These are phyloP conservation scores for Dioszegia crocea DNA, from an alignment of 768 basidiomycete species.

Conservation along the genomic window DNA sequence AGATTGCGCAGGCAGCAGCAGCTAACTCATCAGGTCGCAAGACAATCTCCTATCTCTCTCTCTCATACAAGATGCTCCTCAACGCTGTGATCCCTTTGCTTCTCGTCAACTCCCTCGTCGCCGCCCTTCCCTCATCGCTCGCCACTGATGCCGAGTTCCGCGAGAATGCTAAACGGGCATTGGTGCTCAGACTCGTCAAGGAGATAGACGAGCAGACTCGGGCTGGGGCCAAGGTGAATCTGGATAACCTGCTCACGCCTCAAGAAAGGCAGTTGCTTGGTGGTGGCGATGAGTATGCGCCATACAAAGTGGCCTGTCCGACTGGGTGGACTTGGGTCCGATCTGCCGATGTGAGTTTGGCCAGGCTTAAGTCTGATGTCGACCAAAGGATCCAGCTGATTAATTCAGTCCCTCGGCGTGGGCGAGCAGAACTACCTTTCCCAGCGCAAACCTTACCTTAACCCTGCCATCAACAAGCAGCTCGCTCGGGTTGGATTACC, in stretches of 20 bases:
- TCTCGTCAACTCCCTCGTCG: not conserved
- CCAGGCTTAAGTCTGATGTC: not conserved
- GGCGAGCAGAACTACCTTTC: slow-evolving; percentile 32
- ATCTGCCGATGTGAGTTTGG: slow-evolving; percentile 26
- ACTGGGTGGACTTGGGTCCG: slow-evolving; percentile 37
- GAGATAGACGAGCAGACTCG: slow-evolving; percentile 8
- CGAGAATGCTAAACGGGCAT: not conserved
- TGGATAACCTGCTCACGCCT: not conserved
- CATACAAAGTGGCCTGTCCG: slow-evolving; percentile 40
- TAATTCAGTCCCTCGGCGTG: slow-evolving; percentile 15
- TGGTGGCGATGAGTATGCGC: slow-evolving; percentile 26
- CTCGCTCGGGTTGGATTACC: slow-evolving; percentile 22
- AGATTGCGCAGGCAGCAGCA: too few relatives aligned
- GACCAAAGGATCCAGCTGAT: slow-evolving; percentile 9
- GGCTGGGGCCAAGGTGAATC: not conserved
- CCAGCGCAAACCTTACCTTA: slow-evolving; percentile 18
- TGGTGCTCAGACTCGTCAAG: slow-evolving; percentile 1
- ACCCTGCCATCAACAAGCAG: slow-evolving; percentile 26
- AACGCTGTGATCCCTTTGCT: not conserved
- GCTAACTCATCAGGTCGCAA: too few relatives aligned
- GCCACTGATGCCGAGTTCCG: not conserved
- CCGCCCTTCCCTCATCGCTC: not conserved
- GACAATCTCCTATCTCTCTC: not conserved
- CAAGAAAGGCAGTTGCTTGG: slow-evolving; percentile 7
- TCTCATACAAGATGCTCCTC: not conserved